Evolutionary conservation across 257 asterid genomes (phyloP), one percentile per base, ranked within the genome.

Genomic region (Ilex asprella): DNA sequence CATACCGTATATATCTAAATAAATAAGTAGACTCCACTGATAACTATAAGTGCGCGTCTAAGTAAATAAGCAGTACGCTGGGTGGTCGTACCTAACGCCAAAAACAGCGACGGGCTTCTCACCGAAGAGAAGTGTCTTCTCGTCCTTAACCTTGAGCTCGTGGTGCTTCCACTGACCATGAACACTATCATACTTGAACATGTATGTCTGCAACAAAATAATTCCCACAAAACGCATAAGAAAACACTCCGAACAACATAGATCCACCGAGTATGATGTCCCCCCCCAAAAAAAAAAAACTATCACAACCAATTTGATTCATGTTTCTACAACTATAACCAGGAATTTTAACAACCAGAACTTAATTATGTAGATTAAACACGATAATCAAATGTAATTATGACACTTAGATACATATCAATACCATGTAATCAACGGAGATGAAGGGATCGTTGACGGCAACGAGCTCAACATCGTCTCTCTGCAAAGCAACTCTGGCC

Each of bases 361-460:
- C 30, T 46, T 31, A 16, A 21, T 39, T 61, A 21, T 21, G 27
- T 31, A 62, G 60, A 8, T 3, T 6, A 2, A 56, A 59, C 7
- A 16, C 39, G 21, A 47, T 1, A 63, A 6, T 49, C n/a, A 49
- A 49, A 49, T 49, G 14, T 12, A 49, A 49, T 49, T n/a, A 49
- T 12, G 54, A 49, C 6, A 11, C 16, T 2, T 49, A 11, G 0
- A 49, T 6, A 4, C 5, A 49, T 14, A 2, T 3, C 16, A 1
- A 3, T 70, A 87, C 97, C 97, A 89, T 89, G 79, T 89, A 89
- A 27, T 89, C 95, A 0, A 85, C 79, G 59, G 92, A 75, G 31
- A 87, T 81, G 31, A 89, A 89, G 2, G 97, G 97, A 75, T 89
- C 97, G 43, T 89, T 89, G 13, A 86, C 86, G 5, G 97, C 97